Conservation (phyloP, 768 basidiomycete species). For the Termitomyces sp. region DNA sequence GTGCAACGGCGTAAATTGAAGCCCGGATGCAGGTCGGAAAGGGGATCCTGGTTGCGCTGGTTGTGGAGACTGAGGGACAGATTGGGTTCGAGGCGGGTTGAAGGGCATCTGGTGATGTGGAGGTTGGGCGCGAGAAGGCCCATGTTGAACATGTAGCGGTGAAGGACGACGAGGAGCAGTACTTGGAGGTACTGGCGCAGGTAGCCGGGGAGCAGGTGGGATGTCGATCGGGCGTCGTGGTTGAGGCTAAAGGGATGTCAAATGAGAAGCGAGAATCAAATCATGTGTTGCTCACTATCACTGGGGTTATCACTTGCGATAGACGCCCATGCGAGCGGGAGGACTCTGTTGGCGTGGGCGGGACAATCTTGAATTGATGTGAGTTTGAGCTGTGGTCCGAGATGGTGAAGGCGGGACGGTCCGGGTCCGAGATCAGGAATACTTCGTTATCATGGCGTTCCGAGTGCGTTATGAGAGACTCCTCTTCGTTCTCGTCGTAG, state of each 20-base stretch:
- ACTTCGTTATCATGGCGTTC: slow-evolving; percentile 12
- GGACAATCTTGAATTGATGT: slow-evolving; percentile 12
- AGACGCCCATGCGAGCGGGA: slow-evolving; percentile 3
- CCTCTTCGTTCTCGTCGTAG: slow-evolving; percentile 7
- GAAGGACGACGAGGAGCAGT: background rate
- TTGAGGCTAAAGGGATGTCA: background rate
- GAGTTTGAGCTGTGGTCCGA: slow-evolving; percentile 14
- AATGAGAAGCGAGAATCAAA: background rate
- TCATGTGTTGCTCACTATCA: background rate
- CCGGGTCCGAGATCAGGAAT: slow-evolving; percentile 13
- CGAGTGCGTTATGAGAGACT: slow-evolving; percentile 9
- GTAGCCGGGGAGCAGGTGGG: slow-evolving; percentile 14
- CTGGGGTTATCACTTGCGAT: background rate
- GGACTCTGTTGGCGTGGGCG: slow-evolving; percentile 17
- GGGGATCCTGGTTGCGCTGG: background rate
- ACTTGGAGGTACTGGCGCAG: slow-evolving; percentile 12
- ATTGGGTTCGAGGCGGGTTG: background rate
- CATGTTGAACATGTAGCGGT: background rate
- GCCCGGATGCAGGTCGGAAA: background rate
- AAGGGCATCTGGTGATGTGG: background rate
- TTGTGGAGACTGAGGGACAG: background rate
- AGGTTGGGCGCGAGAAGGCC: background rate
- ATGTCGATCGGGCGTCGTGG: slow-evolving; percentile 1
- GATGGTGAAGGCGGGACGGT: slow-evolving; percentile 10
- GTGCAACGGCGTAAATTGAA: background rate